Percentiles rank a stretch among this genome's conserved stretches.
Evolutionary conservation across 352 stramenopile species (phyloP).

Genomic region (Phytophthora crassamura): DNA sequence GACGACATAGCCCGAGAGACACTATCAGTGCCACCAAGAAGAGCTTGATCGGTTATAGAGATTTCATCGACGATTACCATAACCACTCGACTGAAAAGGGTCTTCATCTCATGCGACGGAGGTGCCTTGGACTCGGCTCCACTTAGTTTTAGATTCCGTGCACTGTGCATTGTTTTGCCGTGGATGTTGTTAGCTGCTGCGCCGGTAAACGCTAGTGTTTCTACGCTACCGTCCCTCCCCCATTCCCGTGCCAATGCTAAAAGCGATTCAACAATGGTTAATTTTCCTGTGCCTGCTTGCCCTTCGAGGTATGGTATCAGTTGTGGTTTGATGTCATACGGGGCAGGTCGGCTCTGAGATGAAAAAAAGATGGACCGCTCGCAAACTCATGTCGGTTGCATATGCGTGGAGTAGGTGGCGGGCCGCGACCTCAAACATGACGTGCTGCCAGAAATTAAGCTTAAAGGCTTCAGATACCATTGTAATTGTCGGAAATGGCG

Average conservation of each 20-base stretch:
- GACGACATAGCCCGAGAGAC: slow-evolving; percentile 8
- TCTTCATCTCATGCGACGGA: slow-evolving; percentile 26
- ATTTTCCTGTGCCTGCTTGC: background rate
- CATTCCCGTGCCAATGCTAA: background rate
- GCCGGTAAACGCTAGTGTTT: slow-evolving; percentile 19
- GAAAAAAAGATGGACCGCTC: background rate
- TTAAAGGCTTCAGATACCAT: no score
- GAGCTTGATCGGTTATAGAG: slow-evolving; percentile 29
- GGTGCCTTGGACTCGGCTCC: background rate
- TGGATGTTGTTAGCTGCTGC: slow-evolving; percentile 25
- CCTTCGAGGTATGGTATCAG: background rate
- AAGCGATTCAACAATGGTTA: background rate
- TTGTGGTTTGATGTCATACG: slow-evolving; percentile 4
- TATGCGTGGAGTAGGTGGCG: no score
- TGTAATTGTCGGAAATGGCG: no score
- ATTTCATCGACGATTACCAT: slow-evolving; percentile 40
- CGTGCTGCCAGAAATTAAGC: no score
- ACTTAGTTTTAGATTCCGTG: slow-evolving; percentile 1
- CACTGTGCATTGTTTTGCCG: slow-evolving; percentile 23
- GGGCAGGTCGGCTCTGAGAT: background rate
- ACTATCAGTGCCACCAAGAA: slow-evolving; percentile 26
- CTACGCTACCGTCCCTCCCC: background rate
- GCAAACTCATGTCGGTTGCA: background rate
- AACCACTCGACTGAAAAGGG: slow-evolving; percentile 13
- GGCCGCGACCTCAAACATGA: no score